Conservation (phyloP, 192 early-diverging fungal genomes). For the Backusella morwellensis region DNA sequence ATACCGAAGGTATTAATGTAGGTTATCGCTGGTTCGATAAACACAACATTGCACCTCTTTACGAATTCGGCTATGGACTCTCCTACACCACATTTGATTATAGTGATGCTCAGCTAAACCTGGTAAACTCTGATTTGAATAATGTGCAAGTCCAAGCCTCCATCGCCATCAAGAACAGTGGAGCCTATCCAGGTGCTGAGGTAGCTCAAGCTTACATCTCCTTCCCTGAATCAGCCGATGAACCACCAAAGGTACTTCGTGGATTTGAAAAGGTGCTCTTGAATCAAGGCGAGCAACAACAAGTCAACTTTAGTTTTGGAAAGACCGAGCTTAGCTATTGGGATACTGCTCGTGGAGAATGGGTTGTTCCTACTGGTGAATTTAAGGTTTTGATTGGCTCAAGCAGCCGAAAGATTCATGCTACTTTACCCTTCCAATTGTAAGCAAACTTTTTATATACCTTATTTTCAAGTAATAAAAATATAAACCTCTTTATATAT, state of each 20-base stretch:
- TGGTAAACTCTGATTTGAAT: background rate
- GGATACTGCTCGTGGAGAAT: slow-evolving; percentile 22
- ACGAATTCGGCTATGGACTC: slow-evolving; percentile 59
- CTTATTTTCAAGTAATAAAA: no score
- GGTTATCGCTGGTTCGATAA: slow-evolving; percentile 56
- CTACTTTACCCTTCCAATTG: background rate
- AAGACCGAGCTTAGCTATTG: slow-evolving; percentile 46
- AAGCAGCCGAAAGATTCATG: slow-evolving; percentile 10
- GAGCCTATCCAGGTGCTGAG: slow-evolving; percentile 30
- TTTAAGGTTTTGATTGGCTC: slow-evolving; percentile 9
- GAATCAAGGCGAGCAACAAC: background rate
- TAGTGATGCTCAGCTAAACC: slow-evolving; percentile 11
- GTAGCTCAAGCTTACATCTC: slow-evolving; percentile 35
- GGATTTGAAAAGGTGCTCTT: slow-evolving; percentile 34
- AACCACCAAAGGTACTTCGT: slow-evolving; percentile 39
- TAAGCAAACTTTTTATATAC: background rate
- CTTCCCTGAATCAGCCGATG: slow-evolving; percentile 38
- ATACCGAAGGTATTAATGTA: slow-evolving; percentile 51
- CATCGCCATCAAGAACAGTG: slow-evolving; percentile 32
- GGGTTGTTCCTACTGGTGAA: slow-evolving; percentile 6
- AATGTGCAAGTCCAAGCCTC: slow-evolving; percentile 26
- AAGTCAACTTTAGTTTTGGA: slow-evolving; percentile 40
- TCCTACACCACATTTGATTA: slow-evolving; percentile 66
- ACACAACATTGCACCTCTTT: slow-evolving; percentile 45
- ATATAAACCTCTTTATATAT: no score